phyloP scores from a whole-genome alignment of 257 asterid genomes.

The Solanum arcanum region DNA sequence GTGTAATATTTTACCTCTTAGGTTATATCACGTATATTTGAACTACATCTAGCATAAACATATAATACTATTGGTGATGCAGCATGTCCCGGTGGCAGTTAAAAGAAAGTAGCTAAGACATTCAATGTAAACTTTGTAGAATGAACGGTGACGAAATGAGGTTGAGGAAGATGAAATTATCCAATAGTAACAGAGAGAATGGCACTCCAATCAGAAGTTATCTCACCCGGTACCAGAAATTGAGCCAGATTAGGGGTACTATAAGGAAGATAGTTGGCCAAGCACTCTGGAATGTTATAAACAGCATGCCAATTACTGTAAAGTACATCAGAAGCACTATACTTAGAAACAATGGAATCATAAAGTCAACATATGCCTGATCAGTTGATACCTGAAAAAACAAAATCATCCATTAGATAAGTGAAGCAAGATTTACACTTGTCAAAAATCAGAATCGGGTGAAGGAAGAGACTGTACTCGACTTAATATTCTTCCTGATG shows the following conservation, averaged over 20 bases:
- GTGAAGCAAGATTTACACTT: neutral
- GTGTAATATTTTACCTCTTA: neutral
- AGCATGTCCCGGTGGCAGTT: neutral
- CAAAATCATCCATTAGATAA: neutral
- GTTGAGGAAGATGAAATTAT: neutral
- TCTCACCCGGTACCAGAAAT: conserved; percentile 64
- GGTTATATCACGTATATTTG: neutral
- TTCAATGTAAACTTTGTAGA: neutral
- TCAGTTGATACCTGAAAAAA: conserved; percentile 54
- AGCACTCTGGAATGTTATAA: conserved; percentile 45
- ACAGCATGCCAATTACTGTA: conserved; percentile 25
- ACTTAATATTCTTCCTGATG: conserved; percentile 67
- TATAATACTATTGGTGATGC: neutral
- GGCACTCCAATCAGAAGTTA: neutral
- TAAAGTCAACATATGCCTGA: conserved; percentile 39
- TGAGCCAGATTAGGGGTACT: conserved; percentile 54
- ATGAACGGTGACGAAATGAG: neutral
- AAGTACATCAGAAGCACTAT: conserved; percentile 21
- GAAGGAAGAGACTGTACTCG: conserved; percentile 41
- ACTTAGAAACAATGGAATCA: conserved; percentile 38
- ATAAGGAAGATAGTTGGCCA: conserved; percentile 57
- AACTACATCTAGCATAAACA: neutral
- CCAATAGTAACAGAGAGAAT: neutral
- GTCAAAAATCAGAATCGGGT: neutral
- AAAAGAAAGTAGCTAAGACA: neutral